Conservation (phyloP, 768 basidiomycete genomes). For the Lactarius hengduanensis region DNA sequence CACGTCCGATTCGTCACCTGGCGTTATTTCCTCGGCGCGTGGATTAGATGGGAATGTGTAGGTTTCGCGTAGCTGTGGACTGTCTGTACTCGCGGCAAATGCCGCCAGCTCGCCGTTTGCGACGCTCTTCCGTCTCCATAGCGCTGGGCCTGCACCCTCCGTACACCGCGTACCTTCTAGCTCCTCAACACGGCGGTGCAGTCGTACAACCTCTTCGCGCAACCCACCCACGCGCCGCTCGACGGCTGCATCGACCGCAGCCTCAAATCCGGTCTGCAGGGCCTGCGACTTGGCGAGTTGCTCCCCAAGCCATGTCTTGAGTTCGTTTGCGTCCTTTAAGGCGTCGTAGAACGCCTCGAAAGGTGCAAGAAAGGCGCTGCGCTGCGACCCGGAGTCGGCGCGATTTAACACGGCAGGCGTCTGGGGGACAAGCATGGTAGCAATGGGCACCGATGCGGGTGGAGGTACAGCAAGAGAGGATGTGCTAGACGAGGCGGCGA, state of each 20-base stretch:
- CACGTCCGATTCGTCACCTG: conserved; percentile 13
- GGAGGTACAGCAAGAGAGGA: conserved; percentile 29
- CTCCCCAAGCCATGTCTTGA: conserved; percentile 73
- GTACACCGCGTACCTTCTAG: conserved; percentile 50
- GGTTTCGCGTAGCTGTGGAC: conserved; percentile 19
- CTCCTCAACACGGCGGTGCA: conserved; percentile 66
- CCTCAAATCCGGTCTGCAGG: conserved; percentile 55
- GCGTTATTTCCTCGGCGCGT: conserved; percentile 11
- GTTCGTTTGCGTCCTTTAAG: conserved; percentile 72
- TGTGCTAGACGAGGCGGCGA: conserved; percentile 27
- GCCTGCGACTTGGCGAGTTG: conserved; percentile 65
- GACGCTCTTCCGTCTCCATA: conserved; percentile 31
- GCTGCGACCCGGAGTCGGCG: conserved; percentile 60
- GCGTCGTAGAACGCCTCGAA: conserved; percentile 86
- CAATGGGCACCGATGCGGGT: conserved; percentile 65
- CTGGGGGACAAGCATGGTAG: conserved; percentile 61
- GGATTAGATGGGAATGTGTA: conserved; percentile 27
- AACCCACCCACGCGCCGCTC: conserved; percentile 60
- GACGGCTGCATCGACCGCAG: conserved; percentile 57
- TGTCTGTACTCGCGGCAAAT: conserved; percentile 7
- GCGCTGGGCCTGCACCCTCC: conserved; percentile 3
- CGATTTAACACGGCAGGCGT: conserved; percentile 67
- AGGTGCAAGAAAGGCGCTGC: conserved; percentile 74
- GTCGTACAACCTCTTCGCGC: conserved; percentile 57
- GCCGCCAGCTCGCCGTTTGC: conserved; percentile 25